Evolutionary conservation across 306 rosid species (phyloP).

Genomic region (Cicer cuneatum): DNA sequence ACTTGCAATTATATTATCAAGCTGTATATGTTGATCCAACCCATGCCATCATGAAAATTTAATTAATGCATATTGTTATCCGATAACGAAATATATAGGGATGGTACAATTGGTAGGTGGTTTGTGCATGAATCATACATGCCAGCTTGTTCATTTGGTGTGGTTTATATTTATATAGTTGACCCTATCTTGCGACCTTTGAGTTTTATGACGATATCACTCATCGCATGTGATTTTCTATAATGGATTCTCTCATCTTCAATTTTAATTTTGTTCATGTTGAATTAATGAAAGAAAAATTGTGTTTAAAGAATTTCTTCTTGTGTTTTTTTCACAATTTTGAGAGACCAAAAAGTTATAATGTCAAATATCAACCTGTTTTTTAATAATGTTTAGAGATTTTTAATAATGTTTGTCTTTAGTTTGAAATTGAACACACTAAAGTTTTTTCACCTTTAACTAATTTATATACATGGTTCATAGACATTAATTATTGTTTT

Average conservation of each 20-base stretch:
- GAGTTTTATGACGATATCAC: slow-evolving; percentile 16
- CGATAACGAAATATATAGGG: slow-evolving; percentile 20
- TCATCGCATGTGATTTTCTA: not conserved
- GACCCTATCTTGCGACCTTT: slow-evolving; percentile 37
- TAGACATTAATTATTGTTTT: not conserved
- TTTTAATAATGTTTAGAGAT: slow-evolving; percentile 30
- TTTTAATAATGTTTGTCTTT: slow-evolving; percentile 23
- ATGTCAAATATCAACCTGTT: slow-evolving; percentile 15
- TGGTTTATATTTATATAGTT: slow-evolving; percentile 41
- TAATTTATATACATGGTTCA: not conserved
- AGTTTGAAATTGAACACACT: not conserved
- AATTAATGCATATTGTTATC: slow-evolving; percentile 48
- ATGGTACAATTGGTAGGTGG: slow-evolving; percentile 49
- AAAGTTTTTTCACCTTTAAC: slow-evolving; percentile 11
- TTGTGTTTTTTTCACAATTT: not conserved
- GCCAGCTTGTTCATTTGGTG: slow-evolving; percentile 50
- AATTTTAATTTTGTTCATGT: too few species aligned
- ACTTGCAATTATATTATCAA: slow-evolving; percentile 38
- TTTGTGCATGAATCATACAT: slow-evolving; percentile 40
- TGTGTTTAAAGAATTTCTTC: too few species aligned
- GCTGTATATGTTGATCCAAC: slow-evolving; percentile 36
- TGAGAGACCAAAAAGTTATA: not conserved
- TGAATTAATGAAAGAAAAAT: too few species aligned
- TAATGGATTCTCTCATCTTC: too few species aligned
- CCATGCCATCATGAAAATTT: slow-evolving; percentile 40